phyloP scores from a whole-genome alignment of 2,329 filamentous ascomycete genomes.

The Stenocarpella maydis region DNA sequence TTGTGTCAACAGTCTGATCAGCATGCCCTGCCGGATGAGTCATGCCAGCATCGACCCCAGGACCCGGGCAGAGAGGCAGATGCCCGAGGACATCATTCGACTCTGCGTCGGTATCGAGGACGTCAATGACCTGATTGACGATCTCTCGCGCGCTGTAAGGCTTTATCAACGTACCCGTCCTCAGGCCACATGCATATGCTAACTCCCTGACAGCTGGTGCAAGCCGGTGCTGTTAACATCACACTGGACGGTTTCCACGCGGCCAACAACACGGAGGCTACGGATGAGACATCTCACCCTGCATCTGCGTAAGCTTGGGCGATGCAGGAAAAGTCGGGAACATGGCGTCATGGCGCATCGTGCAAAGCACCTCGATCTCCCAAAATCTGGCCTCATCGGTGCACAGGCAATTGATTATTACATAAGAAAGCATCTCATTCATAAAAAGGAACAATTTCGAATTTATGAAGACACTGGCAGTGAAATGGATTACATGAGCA shows the following conservation, averaged over 20 bases:
- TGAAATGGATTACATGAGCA: conserved; percentile 21
- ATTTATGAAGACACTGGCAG: conserved; percentile 22
- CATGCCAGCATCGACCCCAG: conserved; percentile 98
- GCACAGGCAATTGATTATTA: not conserved
- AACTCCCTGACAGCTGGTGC: conserved; percentile 70
- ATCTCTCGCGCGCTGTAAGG: conserved; percentile 88
- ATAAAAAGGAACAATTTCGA: not conserved
- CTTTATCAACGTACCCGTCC: not conserved
- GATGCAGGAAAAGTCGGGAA: not conserved
- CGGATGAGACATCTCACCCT: conserved; percentile 48
- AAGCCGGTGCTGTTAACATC: conserved; percentile 91
- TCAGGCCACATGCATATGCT: not conserved
- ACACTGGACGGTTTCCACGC: conserved; percentile 85
- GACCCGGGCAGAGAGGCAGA: conserved; percentile 84
- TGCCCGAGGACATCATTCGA: conserved; percentile 97
- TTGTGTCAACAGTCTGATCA: conserved; percentile 97
- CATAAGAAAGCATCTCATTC: conserved; percentile 6
- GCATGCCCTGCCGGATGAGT: conserved; percentile 99
- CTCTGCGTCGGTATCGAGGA: conserved; percentile 98
- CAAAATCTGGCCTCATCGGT: conserved; percentile 18
- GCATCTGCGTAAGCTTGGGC: conserved; percentile 4
- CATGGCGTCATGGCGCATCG: conserved; percentile 34
- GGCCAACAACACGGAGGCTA: conserved; percentile 55
- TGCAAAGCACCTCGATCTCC: conserved; percentile 28
- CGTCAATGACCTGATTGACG: conserved; percentile 88